These are phyloP conservation scores for Limnomonas spitsbergensis DNA, from an alignment of 139 green algal genomes.

Conservation along the genomic window DNA sequence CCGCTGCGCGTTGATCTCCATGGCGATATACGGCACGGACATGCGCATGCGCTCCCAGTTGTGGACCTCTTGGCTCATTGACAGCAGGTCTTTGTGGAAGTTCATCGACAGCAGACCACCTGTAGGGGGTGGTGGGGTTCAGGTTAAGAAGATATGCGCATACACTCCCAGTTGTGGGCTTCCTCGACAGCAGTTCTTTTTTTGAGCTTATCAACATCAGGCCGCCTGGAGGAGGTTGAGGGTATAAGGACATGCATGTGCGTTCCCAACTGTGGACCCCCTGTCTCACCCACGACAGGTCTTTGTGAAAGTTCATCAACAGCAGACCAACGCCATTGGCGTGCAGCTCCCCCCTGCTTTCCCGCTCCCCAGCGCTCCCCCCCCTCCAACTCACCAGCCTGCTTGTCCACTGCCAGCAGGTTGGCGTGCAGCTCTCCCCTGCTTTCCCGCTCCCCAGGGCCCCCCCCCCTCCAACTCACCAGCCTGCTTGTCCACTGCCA, in stretches of 20 bases:
- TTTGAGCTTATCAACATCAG: too few relatives aligned
- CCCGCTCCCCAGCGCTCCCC: too few relatives aligned
- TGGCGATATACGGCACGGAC: slow-evolving; percentile 75
- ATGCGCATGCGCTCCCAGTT: slow-evolving; percentile 83
- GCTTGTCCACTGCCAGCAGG: too few relatives aligned
- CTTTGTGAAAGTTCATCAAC: slow-evolving; percentile 76
- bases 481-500: too few relatives aligned
- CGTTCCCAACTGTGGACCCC: slow-evolving; percentile 82
- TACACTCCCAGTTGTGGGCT: background rate
- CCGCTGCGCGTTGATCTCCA: slow-evolving; percentile 79
- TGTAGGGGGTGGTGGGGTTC: too few relatives aligned
- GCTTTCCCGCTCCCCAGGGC: too few relatives aligned
- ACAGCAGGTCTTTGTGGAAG: slow-evolving; percentile 74
- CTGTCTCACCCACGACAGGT: slow-evolving; percentile 65
- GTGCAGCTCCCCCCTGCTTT: too few relatives aligned
- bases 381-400: too few relatives aligned
- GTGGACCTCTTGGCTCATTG: slow-evolving; percentile 67
- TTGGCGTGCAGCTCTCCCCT: too few relatives aligned
- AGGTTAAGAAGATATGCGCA: background rate
- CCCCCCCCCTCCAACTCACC: too few relatives aligned
- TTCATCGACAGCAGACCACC: slow-evolving; percentile 74
- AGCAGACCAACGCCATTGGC: slow-evolving; percentile 71
- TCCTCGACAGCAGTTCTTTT: too few relatives aligned
- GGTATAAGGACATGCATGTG: slow-evolving; percentile 72
- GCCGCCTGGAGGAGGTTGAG: too few relatives aligned